Evolutionary conservation across 1,139 yeast species (phyloP).

Genomic region (Nadsonia commutata): DNA sequence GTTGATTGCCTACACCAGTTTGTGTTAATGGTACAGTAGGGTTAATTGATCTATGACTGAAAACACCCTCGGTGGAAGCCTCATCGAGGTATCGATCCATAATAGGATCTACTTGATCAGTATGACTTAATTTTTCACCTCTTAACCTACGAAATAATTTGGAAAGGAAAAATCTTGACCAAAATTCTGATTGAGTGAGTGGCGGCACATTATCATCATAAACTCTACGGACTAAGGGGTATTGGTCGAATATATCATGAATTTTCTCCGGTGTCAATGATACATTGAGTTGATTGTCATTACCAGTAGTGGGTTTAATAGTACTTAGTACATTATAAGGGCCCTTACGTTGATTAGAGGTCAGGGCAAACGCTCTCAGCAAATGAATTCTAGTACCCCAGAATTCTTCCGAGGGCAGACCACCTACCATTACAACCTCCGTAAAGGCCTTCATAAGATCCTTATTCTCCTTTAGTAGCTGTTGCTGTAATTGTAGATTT

Average conservation of each 20-base stretch:
- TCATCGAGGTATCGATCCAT: conserved; percentile 59
- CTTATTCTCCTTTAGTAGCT: conserved; percentile 54
- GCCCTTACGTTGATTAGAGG: conserved; percentile 74
- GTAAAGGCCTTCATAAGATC: conserved; percentile 63
- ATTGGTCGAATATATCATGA: conserved; percentile 79
- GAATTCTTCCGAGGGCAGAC: conserved; percentile 66
- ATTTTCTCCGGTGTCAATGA: conserved; percentile 84
- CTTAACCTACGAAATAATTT: conserved; percentile 72
- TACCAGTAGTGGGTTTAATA: conserved; percentile 77
- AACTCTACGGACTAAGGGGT: conserved; percentile 84
- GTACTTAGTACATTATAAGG: conserved; percentile 90
- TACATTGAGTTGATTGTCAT: conserved; percentile 61
- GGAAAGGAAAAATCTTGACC: conserved; percentile 94
- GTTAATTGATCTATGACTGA: neutral
- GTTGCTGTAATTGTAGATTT: conserved; percentile 68
- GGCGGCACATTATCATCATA: conserved; percentile 84
- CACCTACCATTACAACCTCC: conserved; percentile 72
- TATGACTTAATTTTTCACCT: conserved; percentile 69
- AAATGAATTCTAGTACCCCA: conserved; percentile 79
- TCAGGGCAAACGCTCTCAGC: conserved; percentile 71
- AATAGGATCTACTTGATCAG: conserved; percentile 70
- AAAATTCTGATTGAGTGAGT: conserved; percentile 77
- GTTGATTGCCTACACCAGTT: neutral
- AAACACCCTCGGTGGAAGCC: conserved; percentile 8
- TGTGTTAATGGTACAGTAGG: neutral